phyloP scores from a whole-genome alignment of 1,284 basidiomycete genomes.

The Cryptococcus sp. region DNA sequence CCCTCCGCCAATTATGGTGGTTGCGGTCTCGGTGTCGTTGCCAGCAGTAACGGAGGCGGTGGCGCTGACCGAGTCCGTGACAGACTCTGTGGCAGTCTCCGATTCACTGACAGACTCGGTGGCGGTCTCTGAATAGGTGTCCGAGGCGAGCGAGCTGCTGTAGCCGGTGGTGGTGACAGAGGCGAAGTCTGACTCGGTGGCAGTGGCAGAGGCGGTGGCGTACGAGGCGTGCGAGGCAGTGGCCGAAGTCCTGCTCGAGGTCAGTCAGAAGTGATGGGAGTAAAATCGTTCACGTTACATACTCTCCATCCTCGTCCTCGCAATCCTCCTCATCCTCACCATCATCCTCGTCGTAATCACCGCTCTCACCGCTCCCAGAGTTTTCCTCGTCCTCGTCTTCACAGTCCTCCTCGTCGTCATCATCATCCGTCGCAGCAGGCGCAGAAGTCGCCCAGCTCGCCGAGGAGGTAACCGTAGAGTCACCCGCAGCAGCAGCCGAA shows the following conservation, averaged over 20 bases:
- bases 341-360: constrained; percentile 10
- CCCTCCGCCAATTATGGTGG: constrained; percentile 11
- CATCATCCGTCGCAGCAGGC: constrained; percentile 8
- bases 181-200: constrained; percentile 3
- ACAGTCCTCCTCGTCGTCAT: constrained; percentile 10
- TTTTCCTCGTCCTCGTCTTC: constrained; percentile 6
- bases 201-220: not conserved
- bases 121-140: not conserved
- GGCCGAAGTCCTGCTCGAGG: not conserved
- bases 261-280: not conserved
- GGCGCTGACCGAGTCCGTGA: not conserved
- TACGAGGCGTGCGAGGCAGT: constrained; percentile 1
- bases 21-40: not conserved
- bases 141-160: not conserved
- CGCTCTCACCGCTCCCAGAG: constrained; percentile 4
- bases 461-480: constrained; percentile 6
- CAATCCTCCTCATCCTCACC: constrained; percentile 4
- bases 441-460: constrained; percentile 4
- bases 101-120: not conserved
- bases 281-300: not conserved
- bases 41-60: constrained; percentile 3
- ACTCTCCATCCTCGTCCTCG: constrained; percentile 6
- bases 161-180: not conserved
- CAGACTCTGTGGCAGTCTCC: not conserved
- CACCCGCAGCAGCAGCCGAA: constrained; percentile 4